Percentiles rank a stretch among this genome's conserved stretches.
These are phyloP conservation scores for Mrakiaceae sp. DNA, from an alignment of 1,284 basidiomycete genomes.

Conservation along the genomic window DNA sequence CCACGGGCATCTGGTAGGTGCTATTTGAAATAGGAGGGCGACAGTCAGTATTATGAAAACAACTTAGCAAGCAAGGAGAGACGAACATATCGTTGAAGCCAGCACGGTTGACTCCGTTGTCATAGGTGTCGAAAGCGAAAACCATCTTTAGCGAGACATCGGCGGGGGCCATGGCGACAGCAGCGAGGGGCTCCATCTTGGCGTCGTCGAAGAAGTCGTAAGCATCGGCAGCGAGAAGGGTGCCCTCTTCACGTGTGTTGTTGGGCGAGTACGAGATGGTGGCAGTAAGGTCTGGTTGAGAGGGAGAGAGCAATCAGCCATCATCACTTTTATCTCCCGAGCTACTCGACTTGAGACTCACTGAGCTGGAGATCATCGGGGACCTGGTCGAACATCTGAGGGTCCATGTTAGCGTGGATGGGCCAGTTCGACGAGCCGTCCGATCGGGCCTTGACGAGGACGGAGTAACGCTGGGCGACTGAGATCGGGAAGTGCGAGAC, in stretches of 20 bases:
- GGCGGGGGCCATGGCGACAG: constrained; percentile 28
- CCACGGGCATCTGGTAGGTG: constrained; percentile 40
- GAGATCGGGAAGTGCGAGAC: constrained; percentile 60
- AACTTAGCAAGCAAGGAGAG: not conserved
- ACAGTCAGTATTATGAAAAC: not conserved
- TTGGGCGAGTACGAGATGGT: constrained; percentile 52
- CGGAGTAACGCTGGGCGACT: constrained; percentile 86
- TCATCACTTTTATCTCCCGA: too few relatives aligned
- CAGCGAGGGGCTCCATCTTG: constrained; percentile 32
- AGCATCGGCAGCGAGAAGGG: constrained; percentile 19
- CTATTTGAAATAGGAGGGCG: constrained; percentile 16
- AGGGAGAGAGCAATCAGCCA: not conserved
- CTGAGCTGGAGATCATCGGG: constrained; percentile 62
- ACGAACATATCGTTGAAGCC: constrained; percentile 36
- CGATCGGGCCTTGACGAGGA: constrained; percentile 80
- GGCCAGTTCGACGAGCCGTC: constrained; percentile 73
- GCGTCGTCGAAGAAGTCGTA: constrained; percentile 35
- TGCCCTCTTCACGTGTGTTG: constrained; percentile 20
- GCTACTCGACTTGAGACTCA: constrained; percentile 32
- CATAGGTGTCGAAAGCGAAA: constrained; percentile 39
- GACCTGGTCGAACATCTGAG: constrained; percentile 55
- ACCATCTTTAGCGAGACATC: constrained; percentile 33
- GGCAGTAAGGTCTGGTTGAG: constrained; percentile 55
- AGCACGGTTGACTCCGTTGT: constrained; percentile 36
- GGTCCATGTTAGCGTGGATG: constrained; percentile 80